Percentiles rank a stretch among this genome's conserved stretches.
Evolutionary conservation across 768 basidiomycete species (phyloP).

Genomic region (Rhizopogon vulgaris): DNA sequence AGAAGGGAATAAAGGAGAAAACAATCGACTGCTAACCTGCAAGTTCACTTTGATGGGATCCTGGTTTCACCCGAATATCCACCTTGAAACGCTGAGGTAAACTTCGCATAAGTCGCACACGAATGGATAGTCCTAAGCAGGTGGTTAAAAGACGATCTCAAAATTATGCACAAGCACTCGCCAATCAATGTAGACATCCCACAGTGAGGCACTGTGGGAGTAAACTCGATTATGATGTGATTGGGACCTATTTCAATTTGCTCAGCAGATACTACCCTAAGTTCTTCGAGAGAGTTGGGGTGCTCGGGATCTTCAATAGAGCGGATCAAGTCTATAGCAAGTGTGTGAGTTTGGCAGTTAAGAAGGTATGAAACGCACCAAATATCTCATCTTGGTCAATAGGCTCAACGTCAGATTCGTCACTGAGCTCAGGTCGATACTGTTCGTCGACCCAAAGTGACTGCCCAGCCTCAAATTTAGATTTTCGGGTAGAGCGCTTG

Average conservation of each 20-base stretch:
- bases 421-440: constrained; percentile 31
- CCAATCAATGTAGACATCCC: constrained; percentile 97
- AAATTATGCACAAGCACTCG: constrained; percentile 25
- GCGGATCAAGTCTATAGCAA: constrained; percentile 71
- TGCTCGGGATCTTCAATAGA: constrained; percentile 95
- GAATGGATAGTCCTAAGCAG: constrained; percentile 80
- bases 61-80: constrained; percentile 88
- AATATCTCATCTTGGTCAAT: constrained; percentile 94
- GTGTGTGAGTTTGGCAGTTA: constrained; percentile 1
- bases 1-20: constrained; percentile 1
- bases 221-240: constrained; percentile 82
- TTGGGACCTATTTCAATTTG: constrained; percentile 68
- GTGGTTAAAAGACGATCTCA: neutral
- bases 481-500: constrained; percentile 39
- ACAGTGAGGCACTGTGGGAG: constrained; percentile 96
- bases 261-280: constrained; percentile 88
- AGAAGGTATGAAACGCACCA: constrained; percentile 40
- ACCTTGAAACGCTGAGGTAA: constrained; percentile 92
- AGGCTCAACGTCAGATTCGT: constrained; percentile 41
- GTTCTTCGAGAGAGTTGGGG: constrained; percentile 87
- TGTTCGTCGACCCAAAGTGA: constrained; percentile 60
- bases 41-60: constrained; percentile 92
- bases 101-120: constrained; percentile 83
- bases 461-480: constrained; percentile 32
- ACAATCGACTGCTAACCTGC: constrained; percentile 47